phyloP scores from a whole-genome alignment of 108 stramenopile species.

The Pseudonitzschia delicatissima region DNA sequence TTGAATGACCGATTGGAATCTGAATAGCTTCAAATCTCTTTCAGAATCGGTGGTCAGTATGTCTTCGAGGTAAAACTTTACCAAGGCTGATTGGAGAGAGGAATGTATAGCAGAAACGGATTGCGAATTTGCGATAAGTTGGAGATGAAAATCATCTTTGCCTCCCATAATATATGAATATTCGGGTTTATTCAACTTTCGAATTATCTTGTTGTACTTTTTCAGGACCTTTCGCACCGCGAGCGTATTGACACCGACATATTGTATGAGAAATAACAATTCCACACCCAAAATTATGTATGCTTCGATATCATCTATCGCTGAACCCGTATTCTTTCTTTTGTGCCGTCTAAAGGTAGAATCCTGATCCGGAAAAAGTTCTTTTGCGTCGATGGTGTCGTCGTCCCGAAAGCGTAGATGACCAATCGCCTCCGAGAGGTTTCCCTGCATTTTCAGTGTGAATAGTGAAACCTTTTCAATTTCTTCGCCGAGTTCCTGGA shows the following conservation, averaged over 20 bases:
- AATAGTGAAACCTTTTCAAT: constrained; percentile 79
- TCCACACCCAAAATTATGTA: constrained; percentile 43
- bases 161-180: constrained; percentile 20
- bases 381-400: constrained; percentile 3
- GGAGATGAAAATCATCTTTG: constrained; percentile 38
- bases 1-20: constrained; percentile 50
- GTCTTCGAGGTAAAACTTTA: constrained; percentile 24
- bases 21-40: constrained; percentile 10
- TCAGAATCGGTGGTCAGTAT: constrained; percentile 10
- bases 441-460: constrained; percentile 44
- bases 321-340: neutral
- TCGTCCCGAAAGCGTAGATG: constrained; percentile 23
- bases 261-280: constrained; percentile 57
- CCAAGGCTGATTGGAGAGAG: constrained; percentile 47
- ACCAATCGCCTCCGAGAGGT: constrained; percentile 58
- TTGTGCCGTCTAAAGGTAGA: neutral
- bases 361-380: constrained; percentile 30
- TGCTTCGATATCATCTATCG: constrained; percentile 13
- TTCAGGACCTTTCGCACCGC: constrained; percentile 71
- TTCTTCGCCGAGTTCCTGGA: constrained; percentile 41
- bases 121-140: constrained; percentile 43
- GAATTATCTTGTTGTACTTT: constrained; percentile 56
- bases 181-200: constrained; percentile 23
- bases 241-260: constrained; percentile 56
- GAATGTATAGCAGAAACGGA: constrained; percentile 47